These are phyloP conservation scores for Phytopythium litorale DNA, from an alignment of 352 stramenopile species.

Conservation along the genomic window DNA sequence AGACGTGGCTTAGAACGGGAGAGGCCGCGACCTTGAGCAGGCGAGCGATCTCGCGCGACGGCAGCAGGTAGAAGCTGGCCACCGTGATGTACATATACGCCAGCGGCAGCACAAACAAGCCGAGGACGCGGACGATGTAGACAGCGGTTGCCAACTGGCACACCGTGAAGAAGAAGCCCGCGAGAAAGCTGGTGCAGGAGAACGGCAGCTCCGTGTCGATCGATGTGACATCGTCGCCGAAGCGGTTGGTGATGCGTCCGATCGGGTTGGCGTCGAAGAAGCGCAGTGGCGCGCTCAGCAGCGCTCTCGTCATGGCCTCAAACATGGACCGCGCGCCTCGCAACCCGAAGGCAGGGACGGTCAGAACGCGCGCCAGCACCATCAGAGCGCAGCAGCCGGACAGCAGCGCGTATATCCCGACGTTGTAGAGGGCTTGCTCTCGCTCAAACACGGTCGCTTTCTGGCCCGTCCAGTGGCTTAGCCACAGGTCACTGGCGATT, in stretches of 20 bases:
- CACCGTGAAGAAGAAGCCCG: conserved; percentile 55
- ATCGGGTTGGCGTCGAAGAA: conserved; percentile 92
- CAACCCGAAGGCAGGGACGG: conserved; percentile 34
- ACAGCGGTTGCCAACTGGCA: conserved; percentile 73
- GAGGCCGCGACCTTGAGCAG: conserved; percentile 32
- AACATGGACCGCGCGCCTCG: conserved; percentile 62
- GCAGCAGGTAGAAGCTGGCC: conserved; percentile 28
- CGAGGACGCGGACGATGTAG: conserved; percentile 66
- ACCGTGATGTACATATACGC: conserved; percentile 75
- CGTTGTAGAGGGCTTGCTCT: conserved; percentile 16
- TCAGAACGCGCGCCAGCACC: conserved; percentile 23
- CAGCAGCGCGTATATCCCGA: conserved; percentile 31
- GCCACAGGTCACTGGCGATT: conserved; percentile 27
- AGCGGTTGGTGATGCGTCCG: conserved; percentile 88
- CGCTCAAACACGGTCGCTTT: conserved; percentile 17
- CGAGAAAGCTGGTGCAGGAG: conserved; percentile 31
- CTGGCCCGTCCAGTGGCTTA: conserved; percentile 33
- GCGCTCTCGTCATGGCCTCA: conserved; percentile 73
- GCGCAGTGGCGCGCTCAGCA: conserved; percentile 81
- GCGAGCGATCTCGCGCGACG: conserved; percentile 38
- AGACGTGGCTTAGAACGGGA: conserved; percentile 36
- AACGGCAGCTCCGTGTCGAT: conserved; percentile 74
- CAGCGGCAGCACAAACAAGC: conserved; percentile 77
- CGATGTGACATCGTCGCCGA: conserved; percentile 82
- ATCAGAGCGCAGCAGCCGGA: conserved; percentile 24